These are phyloP conservation scores for Corymbia calophylla DNA, from an alignment of 441 rosid genomes.

Conservation along the genomic window DNA sequence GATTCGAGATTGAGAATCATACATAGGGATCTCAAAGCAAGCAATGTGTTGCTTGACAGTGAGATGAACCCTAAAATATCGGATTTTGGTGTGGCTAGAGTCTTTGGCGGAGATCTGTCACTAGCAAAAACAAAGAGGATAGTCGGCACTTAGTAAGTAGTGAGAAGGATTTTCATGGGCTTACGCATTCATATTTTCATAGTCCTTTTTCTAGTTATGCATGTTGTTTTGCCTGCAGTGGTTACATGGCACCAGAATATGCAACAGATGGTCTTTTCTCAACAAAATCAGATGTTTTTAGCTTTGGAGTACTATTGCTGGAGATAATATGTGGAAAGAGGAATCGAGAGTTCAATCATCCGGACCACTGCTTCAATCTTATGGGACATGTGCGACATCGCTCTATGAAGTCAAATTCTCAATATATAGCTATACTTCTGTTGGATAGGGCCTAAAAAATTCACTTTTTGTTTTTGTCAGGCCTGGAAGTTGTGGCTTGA, in stretches of 20 bases:
- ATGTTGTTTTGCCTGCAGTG: not conserved
- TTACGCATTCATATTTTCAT: not conserved
- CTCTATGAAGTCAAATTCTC: not conserved
- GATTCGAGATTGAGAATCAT: not conserved
- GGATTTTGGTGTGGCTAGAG: not conserved
- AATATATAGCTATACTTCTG: not conserved
- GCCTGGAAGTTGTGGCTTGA: not conserved
- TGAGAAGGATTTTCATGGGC: not conserved
- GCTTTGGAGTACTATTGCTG: not conserved
- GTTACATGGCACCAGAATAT: not conserved
- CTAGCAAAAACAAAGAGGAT: not conserved
- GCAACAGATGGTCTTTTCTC: not conserved
- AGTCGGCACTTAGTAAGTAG: not conserved
- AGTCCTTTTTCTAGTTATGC: not conserved
- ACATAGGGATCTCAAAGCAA: not conserved
- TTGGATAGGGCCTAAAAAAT: not conserved
- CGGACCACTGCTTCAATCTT: not conserved
- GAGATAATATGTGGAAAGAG: not conserved
- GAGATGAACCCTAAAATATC: not conserved
- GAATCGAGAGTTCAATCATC: not conserved
- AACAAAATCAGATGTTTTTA: not conserved
- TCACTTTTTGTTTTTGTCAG: not conserved
- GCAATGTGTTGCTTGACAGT: not conserved
- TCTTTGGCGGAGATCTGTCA: not conserved
- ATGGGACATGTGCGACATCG: not conserved